A percentile compares a stretch with the other conserved stretches of the same genome.
These are phyloP conservation scores for Cornus controversa DNA, from an alignment of 148 eudicot genomes.

Conservation along the genomic window DNA sequence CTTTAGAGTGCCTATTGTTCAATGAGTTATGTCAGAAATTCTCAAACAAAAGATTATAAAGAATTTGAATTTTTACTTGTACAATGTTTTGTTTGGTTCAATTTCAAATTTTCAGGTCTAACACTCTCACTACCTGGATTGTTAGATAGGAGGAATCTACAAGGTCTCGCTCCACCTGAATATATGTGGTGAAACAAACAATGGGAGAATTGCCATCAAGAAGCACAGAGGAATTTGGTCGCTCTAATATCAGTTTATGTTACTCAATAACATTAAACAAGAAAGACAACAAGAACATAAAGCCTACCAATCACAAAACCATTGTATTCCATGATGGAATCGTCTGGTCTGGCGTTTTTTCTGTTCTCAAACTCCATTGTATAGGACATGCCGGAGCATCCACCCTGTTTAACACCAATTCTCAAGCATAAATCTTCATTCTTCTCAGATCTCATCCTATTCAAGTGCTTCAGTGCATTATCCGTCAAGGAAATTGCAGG, in stretches of 20 bases:
- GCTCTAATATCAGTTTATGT: background rate
- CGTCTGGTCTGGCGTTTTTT: slow-evolving; percentile 74
- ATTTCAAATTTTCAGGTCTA: background rate
- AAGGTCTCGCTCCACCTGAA: background rate
- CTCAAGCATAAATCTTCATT: slow-evolving; percentile 81
- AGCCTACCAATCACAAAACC: slow-evolving; percentile 83
- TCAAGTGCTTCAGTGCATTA: slow-evolving; percentile 81
- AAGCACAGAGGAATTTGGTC: background rate
- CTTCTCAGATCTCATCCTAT: slow-evolving; percentile 70
- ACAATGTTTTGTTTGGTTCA: background rate
- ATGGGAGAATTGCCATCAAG: background rate
- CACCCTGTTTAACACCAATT: slow-evolving; percentile 97
- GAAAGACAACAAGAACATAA: slow-evolving; percentile 5
- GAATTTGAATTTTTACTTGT: background rate
- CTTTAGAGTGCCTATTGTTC: background rate
- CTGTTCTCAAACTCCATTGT: slow-evolving; percentile 93
- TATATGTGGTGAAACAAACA: background rate
- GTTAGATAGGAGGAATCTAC: background rate
- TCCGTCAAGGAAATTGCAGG: slow-evolving; percentile 86
- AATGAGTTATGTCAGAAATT: background rate
- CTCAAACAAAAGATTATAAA: background rate
- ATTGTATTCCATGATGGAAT: slow-evolving; percentile 71
- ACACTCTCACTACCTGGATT: background rate
- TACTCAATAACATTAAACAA: background rate
- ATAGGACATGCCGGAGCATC: slow-evolving; percentile 98